Percentiles rank a stretch among this genome's conserved stretches.
Conservation (phyloP, 148 eudicot species). For the Camellia granthamiana region DNA sequence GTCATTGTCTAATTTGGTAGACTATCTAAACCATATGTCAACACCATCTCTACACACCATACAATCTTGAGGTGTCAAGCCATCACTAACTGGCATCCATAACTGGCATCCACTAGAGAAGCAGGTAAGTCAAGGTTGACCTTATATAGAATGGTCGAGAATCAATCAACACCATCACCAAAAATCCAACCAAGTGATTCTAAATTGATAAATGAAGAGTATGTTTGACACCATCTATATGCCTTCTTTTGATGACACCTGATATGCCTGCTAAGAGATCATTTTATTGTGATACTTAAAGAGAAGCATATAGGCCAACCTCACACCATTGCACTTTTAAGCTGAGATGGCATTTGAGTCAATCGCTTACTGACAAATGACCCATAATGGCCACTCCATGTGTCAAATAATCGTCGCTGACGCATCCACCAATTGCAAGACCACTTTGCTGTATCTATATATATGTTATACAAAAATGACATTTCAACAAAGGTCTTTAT, state of each 20-base stretch:
- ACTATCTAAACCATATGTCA: too few species aligned
- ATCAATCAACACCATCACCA: too few species aligned
- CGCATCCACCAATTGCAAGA: neutral
- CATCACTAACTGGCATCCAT: neutral
- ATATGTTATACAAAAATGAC: too few species aligned
- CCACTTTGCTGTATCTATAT: too few species aligned
- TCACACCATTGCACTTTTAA: neutral
- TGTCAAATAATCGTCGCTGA: neutral
- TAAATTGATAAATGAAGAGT: neutral
- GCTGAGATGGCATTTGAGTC: neutral
- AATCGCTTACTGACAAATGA: neutral
- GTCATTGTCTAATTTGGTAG: too few species aligned
- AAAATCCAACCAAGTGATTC: neutral
- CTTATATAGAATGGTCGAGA: too few species aligned
- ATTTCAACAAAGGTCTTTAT: too few species aligned
- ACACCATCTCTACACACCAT: neutral
- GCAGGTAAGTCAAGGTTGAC: too few species aligned
- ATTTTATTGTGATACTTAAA: neutral
- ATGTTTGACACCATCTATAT: neutral
- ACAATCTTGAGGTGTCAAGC: neutral
- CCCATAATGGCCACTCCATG: neutral
- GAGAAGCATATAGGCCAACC: neutral
- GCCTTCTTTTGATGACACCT: neutral
- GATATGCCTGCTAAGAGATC: neutral
- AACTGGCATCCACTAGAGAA: too few species aligned